A percentile compares a stretch with the other conserved stretches of the same genome.
phyloP scores from a whole-genome alignment of 2,329 filamentous ascomycete genomes.

The Exophiala bonariae region DNA sequence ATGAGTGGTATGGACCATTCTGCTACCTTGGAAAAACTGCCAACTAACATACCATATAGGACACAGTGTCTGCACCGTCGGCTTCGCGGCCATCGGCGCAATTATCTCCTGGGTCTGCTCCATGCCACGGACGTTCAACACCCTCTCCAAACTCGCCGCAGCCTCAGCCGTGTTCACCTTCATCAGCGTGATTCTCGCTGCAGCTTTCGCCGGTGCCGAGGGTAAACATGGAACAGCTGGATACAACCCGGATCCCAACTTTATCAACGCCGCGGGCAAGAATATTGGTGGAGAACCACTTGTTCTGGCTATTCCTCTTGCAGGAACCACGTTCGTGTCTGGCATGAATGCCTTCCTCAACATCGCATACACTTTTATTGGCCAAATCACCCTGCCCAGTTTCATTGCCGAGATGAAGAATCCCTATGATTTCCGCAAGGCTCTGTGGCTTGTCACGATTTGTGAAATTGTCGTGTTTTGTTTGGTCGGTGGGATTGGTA shows the following conservation, averaged over 20 bases:
- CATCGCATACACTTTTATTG: conserved; percentile 95
- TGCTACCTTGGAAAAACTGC: conserved; percentile 51
- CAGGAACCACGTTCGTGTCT: conserved; percentile 74
- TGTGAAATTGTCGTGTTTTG: conserved; percentile 85
- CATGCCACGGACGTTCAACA: conserved; percentile 79
- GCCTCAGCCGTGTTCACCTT: conserved; percentile 86
- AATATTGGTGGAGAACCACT: conserved; percentile 59
- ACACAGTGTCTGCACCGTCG: conserved; percentile 72
- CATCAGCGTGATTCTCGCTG: conserved; percentile 79
- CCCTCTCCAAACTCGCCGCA: conserved; percentile 76
- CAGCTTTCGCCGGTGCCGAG: conserved; percentile 78
- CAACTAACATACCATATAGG: conserved; percentile 77
- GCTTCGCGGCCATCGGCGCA: conserved; percentile 72
- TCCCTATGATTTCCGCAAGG: conserved; percentile 83
- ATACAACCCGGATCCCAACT: conserved; percentile 55
- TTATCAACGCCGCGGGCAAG: conserved; percentile 29
- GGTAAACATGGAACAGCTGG: conserved; percentile 63
- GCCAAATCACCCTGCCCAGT: conserved; percentile 88
- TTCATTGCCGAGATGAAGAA: conserved; percentile 94
- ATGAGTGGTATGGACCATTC: conserved; percentile 19
- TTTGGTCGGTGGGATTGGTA: conserved; percentile 69
- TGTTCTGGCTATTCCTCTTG: conserved; percentile 67
- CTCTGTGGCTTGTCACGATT: conserved; percentile 86
- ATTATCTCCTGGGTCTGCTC: conserved; percentile 77
- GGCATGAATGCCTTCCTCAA: conserved; percentile 90